Conservation (phyloP, 106 monocot genomes). For the Phalaenopsis aphrodite region DNA sequence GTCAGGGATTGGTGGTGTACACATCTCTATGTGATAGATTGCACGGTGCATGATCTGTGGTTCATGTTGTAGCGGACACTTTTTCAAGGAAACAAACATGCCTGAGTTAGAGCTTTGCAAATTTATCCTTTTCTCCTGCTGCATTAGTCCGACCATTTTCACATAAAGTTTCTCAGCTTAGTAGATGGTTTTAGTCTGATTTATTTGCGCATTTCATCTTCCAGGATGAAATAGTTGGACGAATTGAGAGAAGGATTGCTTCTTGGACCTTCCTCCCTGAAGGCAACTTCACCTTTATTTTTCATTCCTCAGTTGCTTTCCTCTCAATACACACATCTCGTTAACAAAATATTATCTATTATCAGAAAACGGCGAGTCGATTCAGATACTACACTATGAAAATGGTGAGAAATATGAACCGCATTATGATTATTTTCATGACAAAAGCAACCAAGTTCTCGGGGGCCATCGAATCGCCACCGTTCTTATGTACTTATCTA, state of each 20-base stretch:
- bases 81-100: too few relatives aligned
- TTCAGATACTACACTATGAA: conserved; percentile 76
- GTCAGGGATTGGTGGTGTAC: too few relatives aligned
- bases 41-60: too few relatives aligned
- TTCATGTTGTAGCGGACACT: too few relatives aligned
- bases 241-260: conserved; percentile 73
- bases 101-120: too few relatives aligned
- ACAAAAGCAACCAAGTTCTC: conserved; percentile 47
- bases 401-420: conserved; percentile 85
- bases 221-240: conserved; percentile 65
- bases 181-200: neutral
- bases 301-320: neutral
- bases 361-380: conserved; percentile 80
- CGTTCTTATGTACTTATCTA: conserved; percentile 88
- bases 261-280: conserved; percentile 91
- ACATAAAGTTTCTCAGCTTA: neutral
- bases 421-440: conserved; percentile 81
- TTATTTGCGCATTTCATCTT: neutral
- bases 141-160: too few relatives aligned
- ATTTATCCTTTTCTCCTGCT: neutral
- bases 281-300: conserved; percentile 31
- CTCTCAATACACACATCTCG: neutral
- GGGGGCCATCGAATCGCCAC: conserved; percentile 82
- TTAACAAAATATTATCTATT: neutral
- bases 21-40: too few relatives aligned